These are phyloP conservation scores for Scheffersomyces titani DNA, from an alignment of 1,139 yeast genomes.

Conservation along the genomic window DNA sequence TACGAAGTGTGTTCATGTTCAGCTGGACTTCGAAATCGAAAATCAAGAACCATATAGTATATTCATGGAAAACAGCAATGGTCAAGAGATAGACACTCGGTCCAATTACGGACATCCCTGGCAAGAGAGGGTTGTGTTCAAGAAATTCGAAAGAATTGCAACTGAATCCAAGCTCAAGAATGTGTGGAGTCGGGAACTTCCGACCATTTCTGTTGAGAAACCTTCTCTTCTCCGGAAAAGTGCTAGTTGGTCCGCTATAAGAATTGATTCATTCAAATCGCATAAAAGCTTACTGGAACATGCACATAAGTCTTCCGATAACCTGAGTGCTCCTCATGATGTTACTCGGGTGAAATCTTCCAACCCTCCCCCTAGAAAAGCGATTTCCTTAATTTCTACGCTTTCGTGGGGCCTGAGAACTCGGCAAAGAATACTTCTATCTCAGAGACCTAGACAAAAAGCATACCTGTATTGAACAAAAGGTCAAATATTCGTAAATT, in stretches of 20 bases:
- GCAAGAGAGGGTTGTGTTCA: conserved; percentile 17
- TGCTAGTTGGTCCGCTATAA: conserved; percentile 13
- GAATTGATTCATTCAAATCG: conserved; percentile 11
- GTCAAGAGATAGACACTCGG: neutral
- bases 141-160: neutral
- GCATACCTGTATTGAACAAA: neutral
- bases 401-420: conserved; percentile 1
- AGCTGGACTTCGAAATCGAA: conserved; percentile 8
- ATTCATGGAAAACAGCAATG: neutral
- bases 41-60: neutral
- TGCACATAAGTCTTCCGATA: neutral
- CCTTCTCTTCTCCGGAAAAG: conserved; percentile 3
- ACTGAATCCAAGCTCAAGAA: neutral
- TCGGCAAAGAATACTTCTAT: neutral
- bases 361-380: conserved; percentile 4
- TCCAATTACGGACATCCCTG: neutral
- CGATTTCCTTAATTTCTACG: conserved; percentile 1
- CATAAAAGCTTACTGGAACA: neutral
- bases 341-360: conserved; percentile 4
- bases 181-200: conserved; percentile 23
- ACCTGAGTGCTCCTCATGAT: neutral
- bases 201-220: conserved; percentile 8
- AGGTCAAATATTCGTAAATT: neutral
- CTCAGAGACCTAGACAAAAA: conserved; percentile 1
- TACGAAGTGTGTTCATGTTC: conserved; percentile 7